Evolutionary conservation across 2,329 filamentous ascomycete genomes (phyloP), one percentile per base, ranked within the genome.

Genomic region (Lojkania enalia): DNA sequence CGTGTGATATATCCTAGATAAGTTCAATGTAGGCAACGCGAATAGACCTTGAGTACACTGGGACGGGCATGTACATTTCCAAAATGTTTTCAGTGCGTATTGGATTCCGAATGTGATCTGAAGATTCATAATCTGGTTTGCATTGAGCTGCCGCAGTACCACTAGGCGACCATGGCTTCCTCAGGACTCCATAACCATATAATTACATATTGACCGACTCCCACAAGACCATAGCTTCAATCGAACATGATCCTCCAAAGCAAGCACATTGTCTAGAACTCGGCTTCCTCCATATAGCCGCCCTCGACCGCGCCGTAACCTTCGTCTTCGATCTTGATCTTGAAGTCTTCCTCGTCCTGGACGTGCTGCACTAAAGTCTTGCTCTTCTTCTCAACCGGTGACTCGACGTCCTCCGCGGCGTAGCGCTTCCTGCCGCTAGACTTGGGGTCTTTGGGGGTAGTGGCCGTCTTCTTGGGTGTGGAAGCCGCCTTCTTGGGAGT

Each of bases 321-420:
- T 20, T 58, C 53, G 39, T 61, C 58, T 30, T 51, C n/a, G n/a
- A n/a, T 51, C 54, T 63, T 61, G 38, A 63, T 31, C 6, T 18
- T 37, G 3, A 49, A 23, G 0, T 30, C 15, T 3, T 14, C 21
- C 27, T 62, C 57, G 1, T 61, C 62, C 0, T 58, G 52, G 3
- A 58, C 51, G 13, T 48, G 36, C 9, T 23, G 20, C 20, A 35
- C 20, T 16, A 15, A 27, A 25, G n/a, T 35, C 9, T 4, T 19
- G 18, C 35, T 33, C 36, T 45, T 49, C 46, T 52, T 49, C 49
- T 60, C 63, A 33, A 35, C 48, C 4, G 53, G 48, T 1, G 49
- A 44, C 20, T 47, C 48, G 14, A 38, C 43, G 19, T 39, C 30
- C 5, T 35, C 30, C 9, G 35, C 42, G 16, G 15, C 6, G 19